Evolutionary conservation across 352 stramenopile genomes (phyloP), one percentile per base, ranked within the genome.

Genomic region (Phytophthora sp.): DNA sequence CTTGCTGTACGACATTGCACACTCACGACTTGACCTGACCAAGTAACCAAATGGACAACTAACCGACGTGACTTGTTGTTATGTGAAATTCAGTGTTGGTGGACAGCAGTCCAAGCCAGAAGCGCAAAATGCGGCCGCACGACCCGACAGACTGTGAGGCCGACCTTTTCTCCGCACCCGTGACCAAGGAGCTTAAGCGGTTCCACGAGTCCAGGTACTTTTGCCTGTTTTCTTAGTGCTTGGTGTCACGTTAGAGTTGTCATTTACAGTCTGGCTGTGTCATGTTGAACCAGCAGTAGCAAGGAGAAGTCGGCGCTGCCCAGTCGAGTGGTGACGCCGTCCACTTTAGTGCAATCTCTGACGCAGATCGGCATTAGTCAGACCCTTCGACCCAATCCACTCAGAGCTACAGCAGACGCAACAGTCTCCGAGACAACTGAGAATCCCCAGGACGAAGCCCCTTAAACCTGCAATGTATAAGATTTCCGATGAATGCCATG

Each of bases 81-180:
- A 6, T 49, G 9, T 24, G 41, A 7, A 36, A 35, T 61, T 41
- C 39, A 74, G 64, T 84, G 35, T 26, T 76, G 20, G 66, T 77
- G 16, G 73, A 80, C 35, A 84, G 73, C 59, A 91, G 84, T 64
- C 82, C 84, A 9, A 91, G 74, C 26, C 82, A 89, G 47, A 91
- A 93, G 66, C 80, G 84, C 57, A 91, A 91, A 62, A 83, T 90
- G 62, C 63, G 80, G 15, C 65, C 77, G 12, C 50, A 86, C 21
- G 74, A 79, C 38, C 67, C 80, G 11, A 59, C 64, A 4, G 80
- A 89, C 26, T 50, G 68, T 16, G 73, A 67, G 2, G 36, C 57
- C 5, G 63, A 62, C 21, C 58, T 88, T 38, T 69, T 79, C n/a
- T 76, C 63, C 7, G 68, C 65, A 1, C 41, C 58, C 20, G 57